Base-by-base conservation (phyloP, 305 asterid species). In the Fraxinus floribunda region DNA sequence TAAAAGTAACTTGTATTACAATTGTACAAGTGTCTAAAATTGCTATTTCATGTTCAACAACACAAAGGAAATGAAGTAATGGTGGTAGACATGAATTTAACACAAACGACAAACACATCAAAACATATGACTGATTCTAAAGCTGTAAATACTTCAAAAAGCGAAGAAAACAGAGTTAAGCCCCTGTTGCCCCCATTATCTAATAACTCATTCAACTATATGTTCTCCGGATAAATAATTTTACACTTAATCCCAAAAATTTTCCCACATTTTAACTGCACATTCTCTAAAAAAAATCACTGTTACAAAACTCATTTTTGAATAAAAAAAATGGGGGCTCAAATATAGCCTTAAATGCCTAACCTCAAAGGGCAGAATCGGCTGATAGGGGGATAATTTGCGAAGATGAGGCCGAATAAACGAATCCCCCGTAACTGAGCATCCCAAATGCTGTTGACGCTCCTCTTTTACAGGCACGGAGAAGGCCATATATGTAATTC, bases 361-460 rank as follows among this genome's bases (percentile, higher is more conserved):
- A 7, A 93, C 99, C 95, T 92, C 98, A 79, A 94, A 93, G 76
- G 97, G 97, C 76, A 93, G 90, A 88, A 93, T 94, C 81, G 97
- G 92, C 81, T 95, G 97, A 80, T 93, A 94, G 4, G 97, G 93
- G 18, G 94, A 89, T 86, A 94, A 85, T 80, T 89, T 91, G 62
- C 81, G 94, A 72, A 95, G 98, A 85, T 94, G 99, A 36, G 92
- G 87, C 22, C 98, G 90, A 79, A 94, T 94, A 83, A 95, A 95
- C 26, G 96, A 87, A 81, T 80, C 97, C 49, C 99, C 98, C 0
- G 89, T 82, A 82, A 86, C 55, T 30, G 87, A 83, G 44, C 76
- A 24, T 72, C 80, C 79, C 64, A 82, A 22, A 72, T 88, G 87
- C 62, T 79, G 70, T 76, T 87, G 91, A 80, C 62, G 70, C 18